These are phyloP conservation scores for Aspergillus uvarum DNA, from an alignment of 2,329 filamentous ascomycete species.

Conservation along the genomic window DNA sequence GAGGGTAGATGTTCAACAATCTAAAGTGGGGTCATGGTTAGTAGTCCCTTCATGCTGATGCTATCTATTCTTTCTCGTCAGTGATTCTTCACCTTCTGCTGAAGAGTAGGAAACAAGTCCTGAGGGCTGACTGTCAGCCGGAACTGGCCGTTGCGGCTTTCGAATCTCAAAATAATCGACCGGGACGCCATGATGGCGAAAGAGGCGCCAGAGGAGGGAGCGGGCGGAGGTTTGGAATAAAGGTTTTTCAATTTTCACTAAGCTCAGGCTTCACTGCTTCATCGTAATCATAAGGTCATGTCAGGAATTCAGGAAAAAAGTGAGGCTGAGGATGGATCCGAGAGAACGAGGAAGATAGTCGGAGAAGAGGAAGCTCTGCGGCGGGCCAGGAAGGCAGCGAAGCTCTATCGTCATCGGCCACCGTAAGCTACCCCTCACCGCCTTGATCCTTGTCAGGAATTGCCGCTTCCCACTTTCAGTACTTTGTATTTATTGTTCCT, in stretches of 20 bases:
- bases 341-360: not conserved
- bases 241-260: not conserved
- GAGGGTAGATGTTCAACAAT: conserved; percentile 61
- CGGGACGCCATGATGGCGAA: conserved; percentile 36
- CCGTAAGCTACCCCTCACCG: conserved; percentile 9
- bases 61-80: not conserved
- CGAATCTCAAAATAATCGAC: conserved; percentile 79
- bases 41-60: not conserved
- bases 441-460: not conserved
- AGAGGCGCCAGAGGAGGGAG: not conserved
- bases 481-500: too few relatives aligned
- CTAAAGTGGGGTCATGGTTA: conserved; percentile 30
- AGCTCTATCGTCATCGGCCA: conserved; percentile 28
- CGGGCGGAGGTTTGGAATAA: not conserved
- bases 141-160: conserved; percentile 90
- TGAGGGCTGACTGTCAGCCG: conserved; percentile 74
- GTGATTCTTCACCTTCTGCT: conserved; percentile 42
- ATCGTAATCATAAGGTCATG: conserved; percentile 8
- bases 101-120: conserved; percentile 66
- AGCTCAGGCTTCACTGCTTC: not conserved
- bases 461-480: not conserved
- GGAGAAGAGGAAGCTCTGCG: conserved; percentile 7
- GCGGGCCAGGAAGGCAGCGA: conserved; percentile 15
- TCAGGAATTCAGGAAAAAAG: not conserved
- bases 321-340: not conserved